Base-by-base conservation (phyloP, 1,284 basidiomycete genomes). In the Marasmius fiardii region DNA sequence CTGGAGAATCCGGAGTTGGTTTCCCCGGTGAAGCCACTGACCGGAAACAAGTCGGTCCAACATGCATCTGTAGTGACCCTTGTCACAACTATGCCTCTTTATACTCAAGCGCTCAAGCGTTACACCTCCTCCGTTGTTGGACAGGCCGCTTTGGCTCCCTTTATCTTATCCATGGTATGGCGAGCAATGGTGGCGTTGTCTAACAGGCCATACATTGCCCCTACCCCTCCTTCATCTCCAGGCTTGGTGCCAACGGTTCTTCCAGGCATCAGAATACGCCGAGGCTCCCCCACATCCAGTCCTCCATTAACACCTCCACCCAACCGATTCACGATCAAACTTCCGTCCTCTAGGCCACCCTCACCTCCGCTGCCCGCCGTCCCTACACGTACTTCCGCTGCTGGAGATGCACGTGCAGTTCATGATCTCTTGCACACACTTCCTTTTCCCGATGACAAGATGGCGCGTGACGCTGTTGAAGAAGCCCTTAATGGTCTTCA, bases 141-240 rank as follows among this genome's bases (percentile, higher is more conserved):
- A 0, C 84, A 91, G 61, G 71, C 78, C 16, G 69, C 75, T 0
- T 74, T 91, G 21, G 87, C 88, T 0, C 80, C 84, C 1, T 78
- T 90, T 58, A 75, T 88, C 58, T 90, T 92, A 63, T 84, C 82
- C 7, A 67, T 88, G 1, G 71, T 88, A 1, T 92, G 90, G 90
- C 80, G 79, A 12, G 82, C 80, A 3, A 75, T 91, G 51, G 81
- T 91, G 26, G 85, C 87, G 14, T 67, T 92, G 21, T 76, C 86
- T 14, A 77, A 87, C 67, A 80, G 89, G 26, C 76, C 79, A 5
- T 68, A 72, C 39, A 59, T 67, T 7, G 61, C 71, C 3, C 56
- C 69, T 2, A 74, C 80, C 1, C 78, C 78, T 10, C 75, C 78
- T 0, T 64, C 77, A 2, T 78, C 79, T 1, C 77, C 78, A 0